A percentile compares a stretch with the other conserved stretches of the same genome.
Conservation (phyloP, 768 basidiomycete species). For the Lanmaoa rubissima region DNA sequence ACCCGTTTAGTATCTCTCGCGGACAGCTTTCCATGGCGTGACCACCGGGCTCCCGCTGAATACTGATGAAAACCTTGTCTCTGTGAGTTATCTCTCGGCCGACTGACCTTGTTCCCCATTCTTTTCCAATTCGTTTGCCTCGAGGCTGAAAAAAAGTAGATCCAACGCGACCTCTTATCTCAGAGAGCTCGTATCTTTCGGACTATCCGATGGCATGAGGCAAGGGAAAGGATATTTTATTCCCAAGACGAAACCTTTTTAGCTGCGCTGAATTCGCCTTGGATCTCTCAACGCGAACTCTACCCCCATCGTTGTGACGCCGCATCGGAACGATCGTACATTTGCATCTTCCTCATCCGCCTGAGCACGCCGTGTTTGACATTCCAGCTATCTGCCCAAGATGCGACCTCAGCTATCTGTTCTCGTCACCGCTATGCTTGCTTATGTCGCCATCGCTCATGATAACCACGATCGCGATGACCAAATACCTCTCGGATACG, state of each 20-base stretch:
- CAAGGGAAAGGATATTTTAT: constrained; percentile 14
- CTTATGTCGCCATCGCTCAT: constrained; percentile 33
- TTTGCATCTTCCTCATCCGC: not conserved
- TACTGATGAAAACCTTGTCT: constrained; percentile 3
- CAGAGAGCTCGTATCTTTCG: constrained; percentile 14
- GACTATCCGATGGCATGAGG: constrained; percentile 19
- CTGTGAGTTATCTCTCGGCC: constrained; percentile 8
- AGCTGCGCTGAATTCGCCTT: not conserved
- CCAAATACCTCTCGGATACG: constrained; percentile 66
- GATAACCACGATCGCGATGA: constrained; percentile 42
- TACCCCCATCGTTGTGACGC: not conserved
- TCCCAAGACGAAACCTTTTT: constrained; percentile 30
- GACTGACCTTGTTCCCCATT: not conserved
- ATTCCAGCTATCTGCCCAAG: not conserved
- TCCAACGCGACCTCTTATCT: constrained; percentile 13
- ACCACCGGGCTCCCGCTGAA: not conserved
- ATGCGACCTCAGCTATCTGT: constrained; percentile 27
- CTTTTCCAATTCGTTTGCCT: constrained; percentile 32
- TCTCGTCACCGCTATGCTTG: constrained; percentile 28
- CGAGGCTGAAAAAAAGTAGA: constrained; percentile 45
- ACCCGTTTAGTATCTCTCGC: constrained; percentile 1
- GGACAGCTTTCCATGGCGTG: constrained; percentile 8
- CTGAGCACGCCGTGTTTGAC: not conserved
- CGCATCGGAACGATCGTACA: not conserved
- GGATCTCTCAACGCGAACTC: not conserved